Evolutionary conservation across 2,329 filamentous ascomycete genomes (phyloP).

Genomic region (Talaromyces sp.): DNA sequence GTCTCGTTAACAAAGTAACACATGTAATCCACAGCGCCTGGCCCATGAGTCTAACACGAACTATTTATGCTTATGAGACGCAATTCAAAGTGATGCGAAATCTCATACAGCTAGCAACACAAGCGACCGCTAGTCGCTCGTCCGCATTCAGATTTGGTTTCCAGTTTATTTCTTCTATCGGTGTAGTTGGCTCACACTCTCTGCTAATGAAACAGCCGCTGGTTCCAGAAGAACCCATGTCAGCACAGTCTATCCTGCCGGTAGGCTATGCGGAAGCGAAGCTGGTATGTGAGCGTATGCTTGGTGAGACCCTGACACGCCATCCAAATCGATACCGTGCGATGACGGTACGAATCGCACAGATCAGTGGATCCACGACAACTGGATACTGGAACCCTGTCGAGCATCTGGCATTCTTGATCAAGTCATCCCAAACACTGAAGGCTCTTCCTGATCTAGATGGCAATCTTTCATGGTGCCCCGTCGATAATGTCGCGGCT

Average conservation of each 20-base stretch:
- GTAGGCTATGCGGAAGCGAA: slow-evolving; percentile 54
- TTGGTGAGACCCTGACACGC: slow-evolving; percentile 46
- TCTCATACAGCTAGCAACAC: too few relatives aligned
- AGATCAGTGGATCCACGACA: slow-evolving; percentile 50
- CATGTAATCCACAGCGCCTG: too few relatives aligned
- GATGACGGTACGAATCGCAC: slow-evolving; percentile 47
- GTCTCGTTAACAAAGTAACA: too few relatives aligned
- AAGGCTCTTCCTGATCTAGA: slow-evolving; percentile 40
- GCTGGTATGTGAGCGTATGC: slow-evolving; percentile 48
- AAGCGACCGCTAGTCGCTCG: too few relatives aligned
- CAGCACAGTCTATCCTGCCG: slow-evolving; percentile 37
- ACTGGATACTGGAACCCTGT: slow-evolving; percentile 54
- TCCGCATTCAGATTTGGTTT: too few relatives aligned
- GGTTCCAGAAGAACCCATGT: slow-evolving; percentile 43
- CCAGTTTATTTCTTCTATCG: too few relatives aligned
- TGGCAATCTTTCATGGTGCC: slow-evolving; percentile 44
- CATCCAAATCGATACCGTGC: slow-evolving; percentile 42
- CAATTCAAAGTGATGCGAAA: too few relatives aligned
- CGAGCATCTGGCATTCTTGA: slow-evolving; percentile 50
- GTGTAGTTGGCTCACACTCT: neutral
- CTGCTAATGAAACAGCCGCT: slow-evolving; percentile 18
- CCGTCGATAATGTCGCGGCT: slow-evolving; percentile 43
- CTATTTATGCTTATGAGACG: too few relatives aligned
- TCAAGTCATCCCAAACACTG: slow-evolving; percentile 50
- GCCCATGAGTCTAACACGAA: too few relatives aligned